Percentiles rank a stretch among this genome's conserved stretches.
phyloP scores from a whole-genome alignment of 805 yeast genomes.

The Wickerhamiella sorbophila region DNA sequence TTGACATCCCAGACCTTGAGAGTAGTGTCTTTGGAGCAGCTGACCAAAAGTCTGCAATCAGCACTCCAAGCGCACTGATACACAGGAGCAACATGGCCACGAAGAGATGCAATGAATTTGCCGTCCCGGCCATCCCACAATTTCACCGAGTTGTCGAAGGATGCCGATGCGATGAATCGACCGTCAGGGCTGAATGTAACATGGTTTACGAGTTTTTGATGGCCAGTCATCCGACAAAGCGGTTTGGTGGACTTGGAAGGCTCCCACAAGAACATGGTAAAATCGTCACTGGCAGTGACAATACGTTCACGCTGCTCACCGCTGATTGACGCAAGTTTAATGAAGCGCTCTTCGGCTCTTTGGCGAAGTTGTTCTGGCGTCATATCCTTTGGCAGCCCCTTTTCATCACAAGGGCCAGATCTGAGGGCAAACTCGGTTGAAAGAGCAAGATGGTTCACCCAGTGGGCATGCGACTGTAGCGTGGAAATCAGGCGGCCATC shows the following conservation, averaged over 20 bases:
- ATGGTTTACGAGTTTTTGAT: slow-evolving; percentile 90
- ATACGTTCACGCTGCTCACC: slow-evolving; percentile 55
- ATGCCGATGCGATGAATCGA: slow-evolving; percentile 73
- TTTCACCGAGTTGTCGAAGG: slow-evolving; percentile 90
- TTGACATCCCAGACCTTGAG: slow-evolving; percentile 92
- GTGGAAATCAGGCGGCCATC: slow-evolving; percentile 68
- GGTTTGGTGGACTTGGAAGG: slow-evolving; percentile 74
- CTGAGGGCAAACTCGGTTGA: slow-evolving; percentile 83
- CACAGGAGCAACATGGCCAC: slow-evolving; percentile 97
- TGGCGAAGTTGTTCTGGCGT: slow-evolving; percentile 28
- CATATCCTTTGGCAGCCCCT: slow-evolving; percentile 28
- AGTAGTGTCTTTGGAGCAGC: slow-evolving; percentile 93
- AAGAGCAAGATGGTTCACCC: slow-evolving; percentile 90
- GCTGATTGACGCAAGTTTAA: slow-evolving; percentile 44
- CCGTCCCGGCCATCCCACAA: slow-evolving; percentile 95
- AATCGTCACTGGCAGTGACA: slow-evolving; percentile 93
- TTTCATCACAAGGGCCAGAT: slow-evolving; percentile 78
- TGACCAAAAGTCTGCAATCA: slow-evolving; percentile 77
- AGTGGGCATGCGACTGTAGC: slow-evolving; percentile 83
- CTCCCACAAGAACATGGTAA: slow-evolving; percentile 96
- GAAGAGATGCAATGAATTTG: slow-evolving; percentile 69
- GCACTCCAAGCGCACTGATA: slow-evolving; percentile 97
- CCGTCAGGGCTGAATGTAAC: slow-evolving; percentile 96
- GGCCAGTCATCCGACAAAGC: slow-evolving; percentile 88
- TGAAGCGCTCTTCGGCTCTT: slow-evolving; percentile 50